Base-by-base conservation (phyloP, 805 yeast species). In the Lachancea mirantina region DNA sequence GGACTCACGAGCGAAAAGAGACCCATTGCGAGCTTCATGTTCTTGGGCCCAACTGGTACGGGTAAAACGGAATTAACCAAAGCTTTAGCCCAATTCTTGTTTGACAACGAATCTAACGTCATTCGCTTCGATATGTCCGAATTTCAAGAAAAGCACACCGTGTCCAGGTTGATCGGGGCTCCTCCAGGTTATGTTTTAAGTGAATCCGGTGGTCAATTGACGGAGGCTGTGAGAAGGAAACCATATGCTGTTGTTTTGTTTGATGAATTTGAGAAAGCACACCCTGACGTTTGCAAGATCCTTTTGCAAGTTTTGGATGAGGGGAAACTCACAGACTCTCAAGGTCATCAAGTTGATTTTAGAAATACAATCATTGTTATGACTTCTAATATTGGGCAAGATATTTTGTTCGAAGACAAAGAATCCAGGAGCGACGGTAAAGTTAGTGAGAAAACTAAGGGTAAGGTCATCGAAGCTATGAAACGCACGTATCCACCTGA, bases 111-210 rank as follows among this genome's bases (percentile, higher is more conserved):
- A 50, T 69, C 76, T 26, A 75, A 95, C 7, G 87, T 89, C 21
- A 76, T 88, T 15, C 69, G 98, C 47, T 89, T 89, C 55, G 98
- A 89, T 59, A 92, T 92, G 98, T 84, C 95, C 14, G 98, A 89
- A 57, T 89, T 92, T 59, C 97, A 89, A 62, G 98, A 89, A 55
- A 82, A 83, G 55, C 96, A 87, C 59, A 71, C 95, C 0, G 78
- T 92, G 5, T 80, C 95, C 27, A 74, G 96, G 42, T 70, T 89
- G 42, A 87, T 89, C 47, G 98, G 98, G 32, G 92, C 97, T 1
- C 98, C 98, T 4, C 98, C 98, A 19, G 96, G 97, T 6, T 89
- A 89, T 56, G 96, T 89, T 14, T 92, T 96, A 34, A 88, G 87
- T 61, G 98, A 89, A 52, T 65, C 74, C 23, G 83, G 87, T 54